Percentiles rank a stretch among this genome's conserved stretches.
Evolutionary conservation across 2,329 filamentous ascomycete species (phyloP).

Genomic region (Fusarium lyarnte): DNA sequence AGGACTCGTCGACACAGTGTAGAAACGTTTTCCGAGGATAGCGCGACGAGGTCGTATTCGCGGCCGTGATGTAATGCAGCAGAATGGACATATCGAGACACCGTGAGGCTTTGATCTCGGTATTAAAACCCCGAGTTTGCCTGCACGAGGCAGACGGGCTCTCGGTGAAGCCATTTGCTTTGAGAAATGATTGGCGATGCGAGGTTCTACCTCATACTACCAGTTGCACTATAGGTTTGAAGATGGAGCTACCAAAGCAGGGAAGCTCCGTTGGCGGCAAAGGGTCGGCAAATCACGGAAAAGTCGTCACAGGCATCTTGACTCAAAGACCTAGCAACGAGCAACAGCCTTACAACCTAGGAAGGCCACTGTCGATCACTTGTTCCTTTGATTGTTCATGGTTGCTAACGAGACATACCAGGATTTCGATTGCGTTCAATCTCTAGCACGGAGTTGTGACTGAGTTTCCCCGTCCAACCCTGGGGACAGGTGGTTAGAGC

Average conservation of each 20-base stretch:
- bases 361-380: constrained; percentile 20
- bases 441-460: neutral
- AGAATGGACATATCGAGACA: constrained; percentile 46
- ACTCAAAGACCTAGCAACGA: constrained; percentile 6
- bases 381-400: neutral
- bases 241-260: constrained; percentile 26
- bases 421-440: neutral
- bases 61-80: constrained; percentile 41
- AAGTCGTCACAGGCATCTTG: constrained; percentile 6
- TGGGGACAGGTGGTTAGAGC: neutral
- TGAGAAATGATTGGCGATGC: constrained; percentile 33
- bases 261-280: constrained; percentile 38
- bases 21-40: constrained; percentile 41
- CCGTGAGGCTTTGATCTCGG: constrained; percentile 17
- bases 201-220: constrained; percentile 7
- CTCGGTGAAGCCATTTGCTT: constrained; percentile 46
- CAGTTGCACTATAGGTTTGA: constrained; percentile 6
- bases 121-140: constrained; percentile 42
- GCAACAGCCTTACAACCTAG: constrained; percentile 11
- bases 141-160: constrained; percentile 42
- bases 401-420: neutral
- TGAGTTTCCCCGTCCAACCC: neutral
- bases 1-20: constrained; percentile 44
- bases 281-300: constrained; percentile 44
- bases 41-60: constrained; percentile 38